These are phyloP conservation scores for Trichoderma brevicompactum DNA, from an alignment of 2,329 filamentous ascomycete genomes.

Conservation along the genomic window DNA sequence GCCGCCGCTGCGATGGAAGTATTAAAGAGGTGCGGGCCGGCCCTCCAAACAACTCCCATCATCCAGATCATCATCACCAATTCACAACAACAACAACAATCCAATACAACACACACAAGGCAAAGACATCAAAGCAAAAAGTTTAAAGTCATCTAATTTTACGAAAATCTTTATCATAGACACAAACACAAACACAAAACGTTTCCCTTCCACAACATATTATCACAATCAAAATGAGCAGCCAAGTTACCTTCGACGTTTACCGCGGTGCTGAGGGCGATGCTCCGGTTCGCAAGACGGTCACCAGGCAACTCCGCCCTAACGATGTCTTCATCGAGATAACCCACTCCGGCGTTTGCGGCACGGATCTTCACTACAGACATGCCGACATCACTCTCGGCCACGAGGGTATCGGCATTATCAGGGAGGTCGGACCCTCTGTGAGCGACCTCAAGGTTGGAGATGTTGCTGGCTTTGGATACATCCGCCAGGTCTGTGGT, in stretches of 20 bases:
- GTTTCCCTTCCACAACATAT: background rate
- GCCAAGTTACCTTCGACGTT: constrained; percentile 21
- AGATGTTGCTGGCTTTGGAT: constrained; percentile 65
- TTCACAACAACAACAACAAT: background rate
- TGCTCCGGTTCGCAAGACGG: constrained; percentile 15
- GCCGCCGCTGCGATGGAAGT: background rate
- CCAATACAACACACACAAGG: background rate
- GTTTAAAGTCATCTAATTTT: background rate
- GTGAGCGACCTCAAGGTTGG: constrained; percentile 58
- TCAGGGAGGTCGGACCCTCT: constrained; percentile 57
- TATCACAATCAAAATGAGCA: constrained; percentile 8
- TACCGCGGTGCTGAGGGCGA: constrained; percentile 20
- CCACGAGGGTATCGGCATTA: constrained; percentile 68
- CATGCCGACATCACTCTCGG: constrained; percentile 50
- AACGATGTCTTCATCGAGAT: constrained; percentile 66
- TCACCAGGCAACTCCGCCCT: constrained; percentile 17
- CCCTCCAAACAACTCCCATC: background rate
- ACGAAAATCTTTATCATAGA: background rate
- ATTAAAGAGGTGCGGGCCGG: constrained; percentile 12
- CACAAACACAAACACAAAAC: background rate
- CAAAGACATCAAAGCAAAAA: background rate
- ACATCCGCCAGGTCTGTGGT: constrained; percentile 22
- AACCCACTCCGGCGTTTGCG: constrained; percentile 69
- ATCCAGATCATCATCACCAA: constrained; percentile 9
- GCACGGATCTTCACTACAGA: constrained; percentile 60